Conservation (phyloP, 805 yeast genomes). For the Saccharomyces jurei region DNA sequence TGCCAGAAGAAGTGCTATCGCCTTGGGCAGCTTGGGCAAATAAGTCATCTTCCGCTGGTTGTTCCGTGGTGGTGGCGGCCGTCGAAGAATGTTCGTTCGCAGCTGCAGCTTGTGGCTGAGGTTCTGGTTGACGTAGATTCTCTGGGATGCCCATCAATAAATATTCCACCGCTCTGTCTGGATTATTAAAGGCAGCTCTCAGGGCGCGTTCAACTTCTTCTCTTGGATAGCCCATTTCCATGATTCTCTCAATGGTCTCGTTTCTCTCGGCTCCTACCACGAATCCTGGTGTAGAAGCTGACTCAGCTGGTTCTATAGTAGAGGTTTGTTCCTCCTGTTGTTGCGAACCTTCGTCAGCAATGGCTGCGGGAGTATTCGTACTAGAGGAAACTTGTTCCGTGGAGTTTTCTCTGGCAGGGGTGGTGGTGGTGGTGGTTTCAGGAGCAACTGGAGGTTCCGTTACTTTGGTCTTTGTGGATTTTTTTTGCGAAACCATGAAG, state of each 20-base stretch:
- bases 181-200: constrained; percentile 93
- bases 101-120: constrained; percentile 16
- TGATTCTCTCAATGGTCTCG: constrained; percentile 68
- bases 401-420: constrained; percentile 13
- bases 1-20: constrained; percentile 4
- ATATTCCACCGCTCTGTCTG: constrained; percentile 96
- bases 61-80: constrained; percentile 9
- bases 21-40: constrained; percentile 40
- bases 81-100: constrained; percentile 19
- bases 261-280: constrained; percentile 75
- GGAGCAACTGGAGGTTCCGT: constrained; percentile 25
- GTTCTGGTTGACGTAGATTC: constrained; percentile 33
- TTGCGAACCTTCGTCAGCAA: constrained; percentile 2
- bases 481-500: constrained; percentile 72
- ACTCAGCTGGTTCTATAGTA: constrained; percentile 12
- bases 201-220: constrained; percentile 82
- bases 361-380: constrained; percentile 20
- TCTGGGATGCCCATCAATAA: constrained; percentile 85
- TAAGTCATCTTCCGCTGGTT: constrained; percentile 30
- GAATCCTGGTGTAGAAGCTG: constrained; percentile 43
- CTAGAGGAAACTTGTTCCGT: constrained; percentile 14
- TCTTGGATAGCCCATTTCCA: constrained; percentile 94
- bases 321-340: constrained; percentile 12
- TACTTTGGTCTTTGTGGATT: constrained; percentile 24
- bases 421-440: constrained; percentile 26